Base-by-base conservation (phyloP, 192 early-diverging fungal genomes). In the Obelidium mucronatum region DNA sequence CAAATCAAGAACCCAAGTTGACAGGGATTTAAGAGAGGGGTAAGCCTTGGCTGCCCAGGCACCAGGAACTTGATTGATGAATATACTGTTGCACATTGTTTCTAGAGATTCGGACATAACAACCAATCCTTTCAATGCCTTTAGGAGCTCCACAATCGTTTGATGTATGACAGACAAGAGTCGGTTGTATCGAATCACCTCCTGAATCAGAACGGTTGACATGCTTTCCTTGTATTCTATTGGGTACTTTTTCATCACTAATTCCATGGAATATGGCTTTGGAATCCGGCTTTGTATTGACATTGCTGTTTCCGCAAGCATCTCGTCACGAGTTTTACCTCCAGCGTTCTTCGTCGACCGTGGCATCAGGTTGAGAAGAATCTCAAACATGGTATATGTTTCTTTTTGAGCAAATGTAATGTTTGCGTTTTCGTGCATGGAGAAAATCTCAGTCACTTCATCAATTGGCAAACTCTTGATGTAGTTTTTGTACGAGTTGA, bases 361-460 rank as follows among this genome's bases (percentile, higher is more conserved):
- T 8, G 88, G 88, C 86, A 88, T 88, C n/a, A 89, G 61, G 11
- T 74, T 79, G 31, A 88, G 73, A 24, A 89, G 77, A 35, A 82
- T 75, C 31, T 89, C 86, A 69, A 86, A 89, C 53, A 89, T 76
- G 33, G 84, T 83, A 48, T 80, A 85, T 2, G 88, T 86, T 67
- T 89, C 84, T 60, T 88, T 85, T 74, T 89, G 88, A 0, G 88
- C 88, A 80, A 88, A 89, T 1, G 88, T 89, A 59, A 89, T 89
- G 77, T 86, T 89, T 22, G 88, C 88, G 72, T 89, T 89, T 36
- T 89, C 88, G 53, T 89, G 86, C 88, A 89, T 88, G 28, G 80
- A 78, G 68, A 89, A 89, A 54, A 89, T 84, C 34, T 89, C 88
- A 0, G 88, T 89, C 1, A 74, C 81, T 78, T 89, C 88, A 52